Percentiles rank a stretch among this genome's conserved stretches.
Conservation (phyloP, 1,284 basidiomycete genomes). For the Sporisorium exsertum region DNA sequence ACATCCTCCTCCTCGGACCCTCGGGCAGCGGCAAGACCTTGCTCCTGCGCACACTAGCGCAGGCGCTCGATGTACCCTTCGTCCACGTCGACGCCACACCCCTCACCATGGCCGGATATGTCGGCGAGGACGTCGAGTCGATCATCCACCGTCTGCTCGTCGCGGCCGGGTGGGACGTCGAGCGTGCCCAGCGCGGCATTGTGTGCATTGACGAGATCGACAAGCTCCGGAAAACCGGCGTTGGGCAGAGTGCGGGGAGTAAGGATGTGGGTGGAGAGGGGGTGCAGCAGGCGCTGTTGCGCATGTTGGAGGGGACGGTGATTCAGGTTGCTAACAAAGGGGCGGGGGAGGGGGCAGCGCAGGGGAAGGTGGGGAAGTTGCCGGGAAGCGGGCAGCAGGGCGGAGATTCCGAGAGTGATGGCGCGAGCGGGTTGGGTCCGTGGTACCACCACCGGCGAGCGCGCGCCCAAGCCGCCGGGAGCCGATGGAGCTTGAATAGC, state of each 20-base stretch:
- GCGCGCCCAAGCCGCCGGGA: background rate
- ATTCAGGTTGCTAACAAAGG: conserved; percentile 76
- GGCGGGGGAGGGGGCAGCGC: background rate
- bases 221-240: conserved; percentile 77
- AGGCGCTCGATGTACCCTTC: conserved; percentile 56
- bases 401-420: too few relatives aligned
- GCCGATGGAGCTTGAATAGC: background rate
- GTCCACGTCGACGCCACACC: conserved; percentile 58
- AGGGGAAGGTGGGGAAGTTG: background rate
- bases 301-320: conserved; percentile 91
- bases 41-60: conserved; percentile 49
- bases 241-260: conserved; percentile 67
- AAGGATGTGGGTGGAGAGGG: conserved; percentile 95
- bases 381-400: background rate
- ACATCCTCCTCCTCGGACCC: conserved; percentile 83
- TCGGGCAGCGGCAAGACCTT: conserved; percentile 71
- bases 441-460: conserved; percentile 31
- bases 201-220: conserved; percentile 97
- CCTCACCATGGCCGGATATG: conserved; percentile 58
- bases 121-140: conserved; percentile 59
- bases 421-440: conserved; percentile 14
- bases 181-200: conserved; percentile 72
- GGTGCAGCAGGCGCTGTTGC: conserved; percentile 89
- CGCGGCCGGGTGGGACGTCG: conserved; percentile 45
- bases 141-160: conserved; percentile 51